Conservation (phyloP, 2,329 filamentous ascomycete species). For the Claviceps sp. region DNA sequence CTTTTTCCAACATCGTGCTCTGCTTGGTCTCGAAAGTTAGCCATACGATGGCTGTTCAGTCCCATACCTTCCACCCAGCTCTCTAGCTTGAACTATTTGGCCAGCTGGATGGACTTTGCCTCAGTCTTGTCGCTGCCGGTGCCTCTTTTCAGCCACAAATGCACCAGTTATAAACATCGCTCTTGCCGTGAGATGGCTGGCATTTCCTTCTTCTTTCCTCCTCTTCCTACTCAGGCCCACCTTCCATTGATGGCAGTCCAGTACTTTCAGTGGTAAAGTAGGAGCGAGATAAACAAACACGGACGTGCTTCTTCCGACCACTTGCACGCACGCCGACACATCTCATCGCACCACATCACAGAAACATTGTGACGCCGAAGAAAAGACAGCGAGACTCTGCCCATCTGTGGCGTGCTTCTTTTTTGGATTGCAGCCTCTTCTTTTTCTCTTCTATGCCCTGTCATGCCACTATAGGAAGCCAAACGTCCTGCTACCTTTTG, state of each 20-base stretch:
- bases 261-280: no score
- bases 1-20: no score
- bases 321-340: no score
- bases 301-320: no score
- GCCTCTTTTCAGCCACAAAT: neutral
- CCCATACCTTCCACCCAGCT: neutral
- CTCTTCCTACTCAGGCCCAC: no score
- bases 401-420: neutral
- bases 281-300: no score
- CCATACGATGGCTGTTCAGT: no score
- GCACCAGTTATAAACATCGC: neutral
- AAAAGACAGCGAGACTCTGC: neutral
- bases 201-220: neutral
- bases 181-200: neutral
- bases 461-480: neutral
- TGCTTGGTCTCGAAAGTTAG: no score
- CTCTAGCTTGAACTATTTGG: neutral
- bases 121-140: neutral
- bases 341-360: no score
- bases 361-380: neutral
- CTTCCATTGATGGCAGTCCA: no score
- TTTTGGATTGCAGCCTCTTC: slow-evolving; percentile 5
- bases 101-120: neutral
- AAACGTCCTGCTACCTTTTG: neutral
- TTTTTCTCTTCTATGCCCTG: neutral